Evolutionary conservation across 768 basidiomycete genomes (phyloP), one percentile per base, ranked within the genome.

Genomic region (Amanita jacksonii): DNA sequence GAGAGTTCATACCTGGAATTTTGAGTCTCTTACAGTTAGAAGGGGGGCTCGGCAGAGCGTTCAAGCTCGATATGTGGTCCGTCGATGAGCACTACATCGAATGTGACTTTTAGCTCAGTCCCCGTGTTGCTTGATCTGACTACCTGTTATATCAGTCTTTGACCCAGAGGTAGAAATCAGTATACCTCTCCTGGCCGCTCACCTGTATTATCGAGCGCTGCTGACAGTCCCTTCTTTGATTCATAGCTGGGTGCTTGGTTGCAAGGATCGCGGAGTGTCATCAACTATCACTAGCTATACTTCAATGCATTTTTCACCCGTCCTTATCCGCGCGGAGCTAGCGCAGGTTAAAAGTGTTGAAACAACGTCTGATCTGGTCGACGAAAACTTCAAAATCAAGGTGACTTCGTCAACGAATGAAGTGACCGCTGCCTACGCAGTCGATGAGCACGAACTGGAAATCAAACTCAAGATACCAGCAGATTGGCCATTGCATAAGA

Each of bases 371-470:
- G 76, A 76, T 45, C 65, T 86, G 25, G 62, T 68, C 1, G 87
- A 88, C 52, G 90, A 93, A 51, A 84, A 79, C 47, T 64, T 97
- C 47, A 74, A 73, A 7, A 66, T 98, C 61, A 90, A 87, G 53
- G 82, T 96, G 16, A 74, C 80, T 0, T 63, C 61, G 25, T 73
- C 75, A 1, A 73, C 80, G 18, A 80, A 82, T 48, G 96, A 98
- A 60, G 85, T 96, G 33, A 77, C 76, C 1, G 89, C 83, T 8
- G 73, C 76, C 13, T 99, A 94, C 56, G 67, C 74, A 24, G 84
- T 99, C 1, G 96, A 99, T 58, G 96, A 99, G 34, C 89, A 98
- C 57, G 75, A 81, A 40, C 75, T 99, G 51, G 94, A 98, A 63
- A 79, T 99, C 46, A 79, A 74, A 30, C 66, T 98, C 49, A 77